Percentiles rank a stretch among this genome's conserved stretches.
Conservation (phyloP, 2,329 filamentous ascomycete genomes). For the Colletotrichum sp. region DNA sequence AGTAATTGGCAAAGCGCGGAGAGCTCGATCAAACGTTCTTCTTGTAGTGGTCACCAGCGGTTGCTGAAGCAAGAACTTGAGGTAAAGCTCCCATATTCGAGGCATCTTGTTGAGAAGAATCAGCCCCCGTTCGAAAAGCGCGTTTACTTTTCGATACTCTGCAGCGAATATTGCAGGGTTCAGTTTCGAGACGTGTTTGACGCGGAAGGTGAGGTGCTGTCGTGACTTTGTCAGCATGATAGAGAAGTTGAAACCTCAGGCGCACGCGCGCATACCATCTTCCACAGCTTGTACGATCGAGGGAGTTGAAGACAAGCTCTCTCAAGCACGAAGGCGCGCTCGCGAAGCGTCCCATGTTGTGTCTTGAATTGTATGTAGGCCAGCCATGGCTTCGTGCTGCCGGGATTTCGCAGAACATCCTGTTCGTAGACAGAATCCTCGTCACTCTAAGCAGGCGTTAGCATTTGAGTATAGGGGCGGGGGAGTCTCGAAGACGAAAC, state of each 20-base stretch:
- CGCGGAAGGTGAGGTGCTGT: slow-evolving; percentile 85
- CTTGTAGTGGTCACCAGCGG: slow-evolving; percentile 89
- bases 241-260: background rate
- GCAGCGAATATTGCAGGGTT: slow-evolving; percentile 80
- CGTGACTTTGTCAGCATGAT: background rate
- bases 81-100: slow-evolving; percentile 96
- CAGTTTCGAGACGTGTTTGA: slow-evolving; percentile 79
- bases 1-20: slow-evolving; percentile 89
- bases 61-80: slow-evolving; percentile 87
- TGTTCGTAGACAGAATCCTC: slow-evolving; percentile 97
- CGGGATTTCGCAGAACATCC: slow-evolving; percentile 85
- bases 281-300: slow-evolving; percentile 98
- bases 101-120: slow-evolving; percentile 99
- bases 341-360: slow-evolving; percentile 81
- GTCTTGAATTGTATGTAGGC: slow-evolving; percentile 91
- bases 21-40: slow-evolving; percentile 87
- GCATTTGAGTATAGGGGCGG: background rate
- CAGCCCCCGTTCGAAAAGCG: slow-evolving; percentile 89
- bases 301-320: slow-evolving; percentile 89
- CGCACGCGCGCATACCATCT: slow-evolving; percentile 65
- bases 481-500: background rate
- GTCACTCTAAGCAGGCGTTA: slow-evolving; percentile 63
- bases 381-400: slow-evolving; percentile 92
- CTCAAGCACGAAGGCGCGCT: slow-evolving; percentile 89
- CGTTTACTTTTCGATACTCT: slow-evolving; percentile 93